Evolutionary conservation across 352 stramenopile genomes (phyloP).

Genomic region (Thalassiosira exigua): DNA sequence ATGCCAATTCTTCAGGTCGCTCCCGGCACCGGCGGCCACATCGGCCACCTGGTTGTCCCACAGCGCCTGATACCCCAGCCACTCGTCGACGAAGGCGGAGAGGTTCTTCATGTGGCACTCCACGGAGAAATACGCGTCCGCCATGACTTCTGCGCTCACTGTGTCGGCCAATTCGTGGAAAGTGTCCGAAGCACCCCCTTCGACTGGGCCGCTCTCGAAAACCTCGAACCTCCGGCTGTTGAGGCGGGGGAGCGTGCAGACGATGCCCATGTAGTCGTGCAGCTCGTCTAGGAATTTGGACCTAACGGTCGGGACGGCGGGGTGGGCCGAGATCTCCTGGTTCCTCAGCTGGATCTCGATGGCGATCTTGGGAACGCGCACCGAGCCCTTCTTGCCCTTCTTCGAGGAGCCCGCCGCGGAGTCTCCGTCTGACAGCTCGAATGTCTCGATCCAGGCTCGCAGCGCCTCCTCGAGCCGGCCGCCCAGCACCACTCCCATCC

Average conservation of each 20-base stretch:
- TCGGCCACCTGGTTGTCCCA: constrained; percentile 98
- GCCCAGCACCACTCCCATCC: constrained; percentile 88
- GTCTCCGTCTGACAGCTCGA: constrained; percentile 23
- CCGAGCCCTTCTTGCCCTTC: constrained; percentile 33
- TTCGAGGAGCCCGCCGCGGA: constrained; percentile 43
- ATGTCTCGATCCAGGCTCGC: constrained; percentile 67
- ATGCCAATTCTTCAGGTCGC: constrained; percentile 96
- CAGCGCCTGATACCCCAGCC: constrained; percentile 98
- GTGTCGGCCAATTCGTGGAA: constrained; percentile 78
- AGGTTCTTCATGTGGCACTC: constrained; percentile 87
- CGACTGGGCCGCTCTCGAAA: constrained; percentile 54
- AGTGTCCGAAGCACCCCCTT: constrained; percentile 1
- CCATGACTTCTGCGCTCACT: constrained; percentile 65
- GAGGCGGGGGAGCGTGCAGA: constrained; percentile 90
- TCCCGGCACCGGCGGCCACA: constrained; percentile 91
- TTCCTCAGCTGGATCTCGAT: constrained; percentile 95
- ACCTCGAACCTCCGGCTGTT: constrained; percentile 85
- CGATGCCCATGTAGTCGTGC: constrained; percentile 92
- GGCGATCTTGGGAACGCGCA: constrained; percentile 65
- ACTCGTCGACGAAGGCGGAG: constrained; percentile 92
- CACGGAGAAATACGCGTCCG: constrained; percentile 77
- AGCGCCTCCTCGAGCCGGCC: constrained; percentile 83
- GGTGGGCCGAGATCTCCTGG: constrained; percentile 95
- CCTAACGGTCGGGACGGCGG: constrained; percentile 92
- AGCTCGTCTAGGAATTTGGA: constrained; percentile 90